Conservation (phyloP, 176 grass and related monocot species). For the Urochloa ruziziensis region DNA sequence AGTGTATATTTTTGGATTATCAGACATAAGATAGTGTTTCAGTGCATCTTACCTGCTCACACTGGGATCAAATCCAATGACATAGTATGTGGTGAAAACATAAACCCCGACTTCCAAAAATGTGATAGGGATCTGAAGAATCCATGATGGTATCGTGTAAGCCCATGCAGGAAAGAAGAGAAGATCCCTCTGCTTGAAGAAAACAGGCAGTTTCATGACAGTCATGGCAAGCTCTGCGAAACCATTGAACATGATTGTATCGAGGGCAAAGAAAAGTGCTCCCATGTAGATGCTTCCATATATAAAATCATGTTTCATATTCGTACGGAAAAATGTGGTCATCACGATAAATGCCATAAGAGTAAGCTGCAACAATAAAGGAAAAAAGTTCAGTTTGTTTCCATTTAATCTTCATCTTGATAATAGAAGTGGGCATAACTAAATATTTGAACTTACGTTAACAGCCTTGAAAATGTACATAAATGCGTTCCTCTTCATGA, state of each 20-base stretch:
- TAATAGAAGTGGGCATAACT: not conserved
- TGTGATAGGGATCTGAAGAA: slow-evolving; percentile 88
- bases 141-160: slow-evolving; percentile 77
- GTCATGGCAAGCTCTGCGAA: slow-evolving; percentile 76
- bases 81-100: slow-evolving; percentile 76
- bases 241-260: slow-evolving; percentile 85
- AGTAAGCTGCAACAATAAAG: slow-evolving; percentile 53
- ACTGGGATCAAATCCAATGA: slow-evolving; percentile 78
- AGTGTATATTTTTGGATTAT: not conserved
- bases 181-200: slow-evolving; percentile 91
- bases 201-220: slow-evolving; percentile 77
- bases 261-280: slow-evolving; percentile 66
- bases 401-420: slow-evolving; percentile 21
- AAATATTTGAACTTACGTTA: slow-evolving; percentile 53
- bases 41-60: slow-evolving; percentile 53
- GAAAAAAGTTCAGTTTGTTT: slow-evolving; percentile 18
- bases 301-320: slow-evolving; percentile 32
- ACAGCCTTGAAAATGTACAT: slow-evolving; percentile 87
- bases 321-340: slow-evolving; percentile 90
- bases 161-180: slow-evolving; percentile 87
- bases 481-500: slow-evolving; percentile 96
- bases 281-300: slow-evolving; percentile 68
- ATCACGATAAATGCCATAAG: slow-evolving; percentile 68
- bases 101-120: slow-evolving; percentile 78
- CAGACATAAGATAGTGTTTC: not conserved